Evolutionary conservation across 805 yeast species (phyloP).

Genomic region (Candida multigemmis): DNA sequence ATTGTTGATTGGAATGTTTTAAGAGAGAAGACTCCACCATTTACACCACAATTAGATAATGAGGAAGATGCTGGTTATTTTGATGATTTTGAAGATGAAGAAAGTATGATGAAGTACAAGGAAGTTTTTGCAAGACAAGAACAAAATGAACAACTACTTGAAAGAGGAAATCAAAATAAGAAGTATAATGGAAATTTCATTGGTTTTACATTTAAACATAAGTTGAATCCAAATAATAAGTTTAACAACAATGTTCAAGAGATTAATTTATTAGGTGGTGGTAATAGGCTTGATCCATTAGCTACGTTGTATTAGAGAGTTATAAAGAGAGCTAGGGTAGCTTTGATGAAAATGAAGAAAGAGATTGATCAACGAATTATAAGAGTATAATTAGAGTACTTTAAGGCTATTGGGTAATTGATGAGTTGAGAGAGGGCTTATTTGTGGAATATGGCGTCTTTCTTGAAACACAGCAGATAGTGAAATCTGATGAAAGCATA

Average conservation of each 20-base stretch:
- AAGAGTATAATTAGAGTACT: too few species aligned
- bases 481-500: too few species aligned
- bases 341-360: background rate
- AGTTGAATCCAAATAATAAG: constrained; percentile 46
- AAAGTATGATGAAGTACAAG: constrained; percentile 94
- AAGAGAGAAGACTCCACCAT: constrained; percentile 77
- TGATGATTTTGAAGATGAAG: constrained; percentile 94
- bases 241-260: constrained; percentile 29
- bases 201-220: constrained; percentile 94
- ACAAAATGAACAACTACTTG: constrained; percentile 74
- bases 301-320: constrained; percentile 28
- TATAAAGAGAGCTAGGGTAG: background rate
- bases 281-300: constrained; percentile 29
- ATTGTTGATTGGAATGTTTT: constrained; percentile 61
- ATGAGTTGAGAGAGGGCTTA: too few species aligned
- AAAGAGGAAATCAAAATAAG: constrained; percentile 29
- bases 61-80: constrained; percentile 98
- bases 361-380: too few species aligned
- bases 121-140: constrained; percentile 92
- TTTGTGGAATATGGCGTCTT: too few species aligned
- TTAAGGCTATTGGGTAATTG: too few species aligned
- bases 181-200: constrained; percentile 55
- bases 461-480: too few species aligned
- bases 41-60: constrained; percentile 91
- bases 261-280: constrained; percentile 18